Conservation (phyloP, 306 rosid genomes). For the Echinosophora koreensis region DNA sequence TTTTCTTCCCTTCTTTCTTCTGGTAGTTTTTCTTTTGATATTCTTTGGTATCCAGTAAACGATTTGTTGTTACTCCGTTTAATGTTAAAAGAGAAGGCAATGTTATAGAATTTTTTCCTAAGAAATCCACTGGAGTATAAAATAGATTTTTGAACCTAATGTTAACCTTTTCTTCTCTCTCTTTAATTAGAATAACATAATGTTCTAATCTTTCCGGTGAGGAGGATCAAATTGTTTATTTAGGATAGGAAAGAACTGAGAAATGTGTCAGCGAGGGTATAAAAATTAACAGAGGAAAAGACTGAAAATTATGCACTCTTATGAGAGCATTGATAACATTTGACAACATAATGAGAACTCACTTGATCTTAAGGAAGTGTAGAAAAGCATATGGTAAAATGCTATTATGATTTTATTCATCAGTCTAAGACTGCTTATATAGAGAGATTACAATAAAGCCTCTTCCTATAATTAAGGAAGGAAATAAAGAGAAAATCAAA, state of each 20-base stretch:
- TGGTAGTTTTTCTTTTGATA: constrained; percentile 17
- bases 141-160: constrained; percentile 1
- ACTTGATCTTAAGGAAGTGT: too few species aligned
- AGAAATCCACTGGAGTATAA: background rate
- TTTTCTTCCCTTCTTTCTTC: constrained; percentile 1
- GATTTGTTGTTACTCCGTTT: background rate
- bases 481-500: too few species aligned
- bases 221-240: constrained; percentile 8
- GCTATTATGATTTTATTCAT: too few species aligned
- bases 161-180: background rate
- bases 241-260: constrained; percentile 5
- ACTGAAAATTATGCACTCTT: background rate
- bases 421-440: too few species aligned
- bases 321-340: background rate
- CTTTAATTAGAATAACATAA: constrained; percentile 14
- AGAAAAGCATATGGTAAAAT: too few species aligned
- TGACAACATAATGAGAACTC: too few species aligned
- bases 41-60: background rate
- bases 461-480: too few species aligned
- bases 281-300: background rate
- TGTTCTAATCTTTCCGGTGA: constrained; percentile 2
- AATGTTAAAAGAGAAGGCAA: constrained; percentile 4
- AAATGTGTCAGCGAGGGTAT: background rate
- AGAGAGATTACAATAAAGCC: too few species aligned
- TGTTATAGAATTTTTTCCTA: background rate